Percentiles rank a stretch among this genome's conserved stretches.
These are phyloP conservation scores for Aspergillus sp. DNA, from an alignment of 2,329 filamentous ascomycete species.

Conservation along the genomic window DNA sequence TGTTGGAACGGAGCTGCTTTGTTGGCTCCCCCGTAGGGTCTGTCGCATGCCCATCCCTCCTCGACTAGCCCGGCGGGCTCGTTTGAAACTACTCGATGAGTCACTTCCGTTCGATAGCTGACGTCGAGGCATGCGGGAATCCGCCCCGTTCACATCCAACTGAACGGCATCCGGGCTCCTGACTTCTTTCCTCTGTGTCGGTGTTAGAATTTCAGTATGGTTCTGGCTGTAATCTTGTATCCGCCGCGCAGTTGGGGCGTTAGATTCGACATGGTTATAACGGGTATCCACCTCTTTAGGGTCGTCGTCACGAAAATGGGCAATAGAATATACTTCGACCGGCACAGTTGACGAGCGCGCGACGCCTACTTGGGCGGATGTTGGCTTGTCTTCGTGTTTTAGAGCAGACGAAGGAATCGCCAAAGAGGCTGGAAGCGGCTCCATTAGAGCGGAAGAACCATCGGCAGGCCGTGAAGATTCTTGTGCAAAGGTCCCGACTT, in stretches of 20 bases:
- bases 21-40: constrained; percentile 65
- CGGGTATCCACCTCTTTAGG: background rate
- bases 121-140: constrained; percentile 43
- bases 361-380: background rate
- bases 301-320: constrained; percentile 13
- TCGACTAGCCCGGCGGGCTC: constrained; percentile 52
- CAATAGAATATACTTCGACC: constrained; percentile 18
- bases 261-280: background rate
- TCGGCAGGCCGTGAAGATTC: constrained; percentile 13
- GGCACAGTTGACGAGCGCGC: constrained; percentile 11
- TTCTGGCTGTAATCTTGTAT: constrained; percentile 1
- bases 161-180: constrained; percentile 9
- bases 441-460: constrained; percentile 19
- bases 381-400: background rate
- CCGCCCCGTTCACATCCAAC: constrained; percentile 8
- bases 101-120: constrained; percentile 67
- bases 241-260: background rate
- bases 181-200: constrained; percentile 18
- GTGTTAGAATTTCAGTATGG: constrained; percentile 17
- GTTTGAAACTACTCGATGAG: constrained; percentile 74
- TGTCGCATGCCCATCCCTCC: constrained; percentile 63
- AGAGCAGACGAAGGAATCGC: constrained; percentile 18
- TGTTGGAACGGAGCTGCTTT: constrained; percentile 36
- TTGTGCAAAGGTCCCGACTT: constrained; percentile 22
- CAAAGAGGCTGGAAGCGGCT: constrained; percentile 18